Conservation (phyloP, 1,284 basidiomycete species). For the Ustilago nuda region DNA sequence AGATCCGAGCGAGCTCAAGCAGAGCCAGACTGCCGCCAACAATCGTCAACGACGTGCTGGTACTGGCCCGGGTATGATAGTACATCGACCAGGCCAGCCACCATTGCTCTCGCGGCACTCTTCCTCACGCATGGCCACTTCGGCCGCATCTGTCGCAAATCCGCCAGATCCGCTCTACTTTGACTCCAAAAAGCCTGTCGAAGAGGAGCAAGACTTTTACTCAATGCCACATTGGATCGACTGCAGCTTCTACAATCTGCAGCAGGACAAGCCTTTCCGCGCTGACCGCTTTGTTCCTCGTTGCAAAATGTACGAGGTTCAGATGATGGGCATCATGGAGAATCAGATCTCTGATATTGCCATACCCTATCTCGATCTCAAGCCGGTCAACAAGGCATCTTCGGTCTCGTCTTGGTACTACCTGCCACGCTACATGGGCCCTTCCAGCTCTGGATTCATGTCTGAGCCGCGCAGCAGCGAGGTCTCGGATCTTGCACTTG, state of each 20-base stretch:
- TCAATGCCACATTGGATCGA: constrained; percentile 69
- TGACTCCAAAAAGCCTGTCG: constrained; percentile 44
- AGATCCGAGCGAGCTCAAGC: constrained; percentile 40
- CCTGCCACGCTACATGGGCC: constrained; percentile 35
- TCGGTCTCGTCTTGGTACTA: constrained; percentile 53
- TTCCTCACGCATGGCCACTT: constrained; percentile 25
- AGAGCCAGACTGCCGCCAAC: constrained; percentile 18
- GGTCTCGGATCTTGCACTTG: constrained; percentile 40
- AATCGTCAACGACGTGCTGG: constrained; percentile 22
- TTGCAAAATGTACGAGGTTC: constrained; percentile 68
- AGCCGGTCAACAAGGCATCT: constrained; percentile 37
- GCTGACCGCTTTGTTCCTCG: constrained; percentile 67
- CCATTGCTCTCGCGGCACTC: constrained; percentile 35
- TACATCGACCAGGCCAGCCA: constrained; percentile 29
- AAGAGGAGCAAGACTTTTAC: constrained; percentile 57
- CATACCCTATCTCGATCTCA: constrained; percentile 64
- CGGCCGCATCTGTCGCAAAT: constrained; percentile 14
- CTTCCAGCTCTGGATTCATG: constrained; percentile 41
- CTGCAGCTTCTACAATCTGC: constrained; percentile 68
- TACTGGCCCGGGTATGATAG: constrained; percentile 36
- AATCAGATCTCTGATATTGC: constrained; percentile 64
- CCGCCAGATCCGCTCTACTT: constrained; percentile 63
- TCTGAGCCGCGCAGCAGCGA: constrained; percentile 43
- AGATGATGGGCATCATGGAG: constrained; percentile 68
- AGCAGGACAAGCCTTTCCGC: constrained; percentile 67